These are phyloP conservation scores for Hypsizygus marmoreus DNA, from an alignment of 768 basidiomycete genomes.

Conservation along the genomic window DNA sequence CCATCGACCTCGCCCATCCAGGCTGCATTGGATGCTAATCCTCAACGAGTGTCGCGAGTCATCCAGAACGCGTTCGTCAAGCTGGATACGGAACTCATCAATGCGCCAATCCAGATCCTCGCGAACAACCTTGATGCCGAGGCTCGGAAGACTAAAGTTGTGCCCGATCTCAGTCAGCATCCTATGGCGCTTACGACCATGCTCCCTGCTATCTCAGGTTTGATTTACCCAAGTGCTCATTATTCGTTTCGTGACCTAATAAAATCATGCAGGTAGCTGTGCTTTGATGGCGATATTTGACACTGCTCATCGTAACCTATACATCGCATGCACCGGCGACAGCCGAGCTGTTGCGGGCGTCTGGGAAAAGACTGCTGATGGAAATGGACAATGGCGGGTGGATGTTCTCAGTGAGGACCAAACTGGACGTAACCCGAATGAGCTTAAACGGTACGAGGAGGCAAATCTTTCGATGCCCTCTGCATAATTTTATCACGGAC, in stretches of 20 bases:
- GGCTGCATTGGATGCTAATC: conserved; percentile 38
- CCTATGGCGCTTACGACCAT: conserved; percentile 72
- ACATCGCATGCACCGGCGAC: conserved; percentile 92
- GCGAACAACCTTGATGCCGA: conserved; percentile 56
- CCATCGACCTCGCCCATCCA: conserved; percentile 24
- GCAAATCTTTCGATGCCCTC: background rate
- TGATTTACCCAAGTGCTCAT: conserved; percentile 7
- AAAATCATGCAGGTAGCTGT: conserved; percentile 68
- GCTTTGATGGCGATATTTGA: conserved; percentile 89
- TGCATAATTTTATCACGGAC: background rate
- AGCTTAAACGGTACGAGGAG: conserved; percentile 69
- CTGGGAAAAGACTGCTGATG: conserved; percentile 71
- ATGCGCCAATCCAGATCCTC: conserved; percentile 74
- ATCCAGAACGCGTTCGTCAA: conserved; percentile 77
- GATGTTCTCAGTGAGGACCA: conserved; percentile 97
- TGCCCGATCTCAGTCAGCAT: conserved; percentile 71
- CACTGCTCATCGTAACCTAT: conserved; percentile 77
- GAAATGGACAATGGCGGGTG: conserved; percentile 80
- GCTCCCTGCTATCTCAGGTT: conserved; percentile 81
- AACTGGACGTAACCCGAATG: conserved; percentile 88
- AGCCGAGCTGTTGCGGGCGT: conserved; percentile 94
- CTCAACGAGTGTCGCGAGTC: conserved; percentile 58
- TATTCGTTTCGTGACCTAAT: conserved; percentile 11
- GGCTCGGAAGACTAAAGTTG: conserved; percentile 47
- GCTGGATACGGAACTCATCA: conserved; percentile 84